Evolutionary conservation across 2,329 filamentous ascomycete genomes (phyloP).

Genomic region (Fulvia fulva): DNA sequence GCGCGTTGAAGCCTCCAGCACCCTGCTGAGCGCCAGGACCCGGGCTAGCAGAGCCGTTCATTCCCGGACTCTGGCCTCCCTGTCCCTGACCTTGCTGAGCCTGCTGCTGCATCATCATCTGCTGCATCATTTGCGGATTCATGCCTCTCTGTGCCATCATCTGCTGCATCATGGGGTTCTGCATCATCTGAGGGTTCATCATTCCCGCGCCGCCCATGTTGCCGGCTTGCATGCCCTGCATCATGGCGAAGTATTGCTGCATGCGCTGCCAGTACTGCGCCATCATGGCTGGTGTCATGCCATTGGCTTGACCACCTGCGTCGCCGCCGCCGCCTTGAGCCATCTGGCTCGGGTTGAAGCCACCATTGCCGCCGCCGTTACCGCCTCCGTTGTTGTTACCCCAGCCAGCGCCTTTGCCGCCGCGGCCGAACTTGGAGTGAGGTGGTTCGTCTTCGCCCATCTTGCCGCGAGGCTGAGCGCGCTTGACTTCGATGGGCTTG

Average conservation of each 20-base stretch:
- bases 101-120: constrained; percentile 37
- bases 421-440: constrained; percentile 36
- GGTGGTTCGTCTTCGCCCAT: constrained; percentile 80
- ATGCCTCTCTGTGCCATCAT: constrained; percentile 36
- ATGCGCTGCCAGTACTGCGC: constrained; percentile 97
- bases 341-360: constrained; percentile 33
- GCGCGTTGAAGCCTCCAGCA: constrained; percentile 59
- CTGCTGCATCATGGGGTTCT: constrained; percentile 7
- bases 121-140: constrained; percentile 57
- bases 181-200: constrained; percentile 27
- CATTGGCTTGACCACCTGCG: constrained; percentile 39
- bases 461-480: constrained; percentile 91
- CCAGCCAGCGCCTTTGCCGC: constrained; percentile 31
- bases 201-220: constrained; percentile 61
- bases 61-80: constrained; percentile 26
- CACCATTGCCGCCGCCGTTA: constrained; percentile 36
- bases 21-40: constrained; percentile 21
- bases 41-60: constrained; percentile 16
- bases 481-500: constrained; percentile 97
- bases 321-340: constrained; percentile 16
- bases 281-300: constrained; percentile 96
- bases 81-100: constrained; percentile 37
- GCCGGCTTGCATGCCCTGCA: constrained; percentile 39
- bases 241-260: constrained; percentile 89
- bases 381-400: constrained; percentile 23